Evolutionary conservation across 768 basidiomycete species (phyloP).

Genomic region (Hysterangium stoloniferum): DNA sequence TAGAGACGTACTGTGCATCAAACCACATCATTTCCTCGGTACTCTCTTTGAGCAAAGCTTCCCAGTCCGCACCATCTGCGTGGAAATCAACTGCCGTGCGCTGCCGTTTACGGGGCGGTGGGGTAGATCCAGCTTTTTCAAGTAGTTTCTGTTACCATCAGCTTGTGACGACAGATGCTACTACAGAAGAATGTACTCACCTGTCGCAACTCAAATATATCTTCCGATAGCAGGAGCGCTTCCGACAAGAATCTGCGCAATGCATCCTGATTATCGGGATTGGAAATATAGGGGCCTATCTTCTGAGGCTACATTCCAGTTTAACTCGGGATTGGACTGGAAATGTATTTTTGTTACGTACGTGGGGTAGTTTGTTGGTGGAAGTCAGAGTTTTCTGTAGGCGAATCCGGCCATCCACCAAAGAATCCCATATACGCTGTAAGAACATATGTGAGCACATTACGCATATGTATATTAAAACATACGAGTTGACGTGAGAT

Average conservation of each 20-base stretch:
- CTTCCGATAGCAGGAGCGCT: conserved; percentile 52
- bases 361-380: conserved; percentile 59
- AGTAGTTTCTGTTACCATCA: background rate
- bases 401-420: conserved; percentile 87
- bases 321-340: background rate
- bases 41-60: conserved; percentile 35
- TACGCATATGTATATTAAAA: no score
- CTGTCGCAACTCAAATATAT: conserved; percentile 48
- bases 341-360: conserved; percentile 33
- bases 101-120: conserved; percentile 27
- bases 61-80: conserved; percentile 22
- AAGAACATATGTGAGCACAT: no score
- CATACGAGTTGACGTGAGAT: conserved; percentile 78
- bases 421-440: conserved; percentile 77
- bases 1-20: conserved; percentile 42
- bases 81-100: background rate
- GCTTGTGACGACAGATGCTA: background rate
- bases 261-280: conserved; percentile 36
- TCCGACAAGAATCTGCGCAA: conserved; percentile 51
- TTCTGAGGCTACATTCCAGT: conserved; percentile 27
- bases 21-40: conserved; percentile 35
- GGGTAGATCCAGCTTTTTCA: background rate
- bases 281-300: conserved; percentile 20
- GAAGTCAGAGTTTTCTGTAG: conserved; percentile 72
- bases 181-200: background rate